Evolutionary conservation across 2,329 filamentous ascomycete genomes (phyloP), one percentile per base, ranked within the genome.

Genomic region (Ciborinia camelliae): DNA sequence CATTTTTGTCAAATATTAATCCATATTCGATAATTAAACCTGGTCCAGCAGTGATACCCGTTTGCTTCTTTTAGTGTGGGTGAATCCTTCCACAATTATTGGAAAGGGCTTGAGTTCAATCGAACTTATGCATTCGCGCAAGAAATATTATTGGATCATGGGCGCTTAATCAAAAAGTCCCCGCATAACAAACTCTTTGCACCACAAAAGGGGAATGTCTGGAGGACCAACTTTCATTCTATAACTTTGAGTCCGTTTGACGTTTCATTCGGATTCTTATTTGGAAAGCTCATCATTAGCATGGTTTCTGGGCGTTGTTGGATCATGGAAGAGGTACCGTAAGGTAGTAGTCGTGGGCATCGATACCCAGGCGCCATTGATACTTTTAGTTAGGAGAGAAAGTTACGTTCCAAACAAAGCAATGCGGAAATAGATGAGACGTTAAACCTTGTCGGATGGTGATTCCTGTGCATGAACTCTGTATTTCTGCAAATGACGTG

Each of bases 401-500:
- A 58, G 28, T 28, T 18, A 35, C 55, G 41, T 55, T 50, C 61
- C 32, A 50, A 30, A 48, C 26, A 58, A 58, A 63, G 35, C 30
- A 30, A 51, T 50, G 52, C 43, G 52, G 43, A 10, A 50, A 32
- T 5, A 39, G 6, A 57, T 48, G 52, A 47, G 41, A 45, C 52
- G 32, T 5, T 26, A 2, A 41, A 30, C 61, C 51, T 12, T 50
- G 43, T 58, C 52, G 30, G 52, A 43, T 50, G 45, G 52, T 50
- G 43, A 58, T 47, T 63, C 39, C 41, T 39, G 15, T 58, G 61
- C 61, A 63, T 63, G 23, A 45, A 32, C 48, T 54, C 41, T 63
- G 51, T 35, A 41, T 63, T 58, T 50, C 60, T 63, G 61, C 20
- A 63, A 58, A 63, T 63, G 61, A 63, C 61, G 61, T 63, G 61